Conservation (phyloP, 1,284 basidiomycete genomes). For the Acaromyces ingoldii region DNA sequence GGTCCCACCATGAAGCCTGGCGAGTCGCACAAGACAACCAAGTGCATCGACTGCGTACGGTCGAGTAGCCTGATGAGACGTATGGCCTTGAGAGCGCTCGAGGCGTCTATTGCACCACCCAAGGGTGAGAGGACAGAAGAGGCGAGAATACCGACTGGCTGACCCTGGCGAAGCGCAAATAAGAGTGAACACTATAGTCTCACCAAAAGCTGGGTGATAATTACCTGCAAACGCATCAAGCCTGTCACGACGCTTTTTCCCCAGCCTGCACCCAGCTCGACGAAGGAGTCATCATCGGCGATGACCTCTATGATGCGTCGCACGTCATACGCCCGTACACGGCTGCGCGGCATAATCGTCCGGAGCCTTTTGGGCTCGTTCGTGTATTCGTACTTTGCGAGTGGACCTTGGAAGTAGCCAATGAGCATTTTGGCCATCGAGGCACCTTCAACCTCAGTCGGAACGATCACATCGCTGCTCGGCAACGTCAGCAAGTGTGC, state of each 20-base stretch:
- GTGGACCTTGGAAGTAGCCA: constrained; percentile 16
- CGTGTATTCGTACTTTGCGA: constrained; percentile 14
- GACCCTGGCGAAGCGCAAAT: too few species aligned
- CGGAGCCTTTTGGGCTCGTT: constrained; percentile 16
- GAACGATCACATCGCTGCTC: constrained; percentile 22
- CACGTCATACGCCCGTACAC: constrained; percentile 30
- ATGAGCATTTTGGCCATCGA: constrained; percentile 13
- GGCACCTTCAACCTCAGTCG: constrained; percentile 18
- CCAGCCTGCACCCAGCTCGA: constrained; percentile 24
- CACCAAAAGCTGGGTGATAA: too few species aligned
- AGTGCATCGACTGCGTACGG: constrained; percentile 17
- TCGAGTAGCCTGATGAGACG: constrained; percentile 24
- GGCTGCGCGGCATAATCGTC: constrained; percentile 16
- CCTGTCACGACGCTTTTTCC: constrained; percentile 25
- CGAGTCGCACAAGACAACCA: constrained; percentile 29
- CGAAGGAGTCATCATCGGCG: constrained; percentile 22
- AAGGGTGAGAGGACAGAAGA: constrained; percentile 21
- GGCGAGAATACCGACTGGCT: constrained; percentile 23
- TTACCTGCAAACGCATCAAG: constrained; percentile 15
- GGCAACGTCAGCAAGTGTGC: background rate
- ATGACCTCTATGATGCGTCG: constrained; percentile 19
- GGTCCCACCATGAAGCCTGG: constrained; percentile 39
- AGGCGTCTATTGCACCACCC: constrained; percentile 30
- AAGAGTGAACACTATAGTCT: too few species aligned
- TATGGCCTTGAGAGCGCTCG: constrained; percentile 24